Base-by-base conservation (phyloP, 2,329 filamentous ascomycete species). In the Microcyclospora tardicrescens region DNA sequence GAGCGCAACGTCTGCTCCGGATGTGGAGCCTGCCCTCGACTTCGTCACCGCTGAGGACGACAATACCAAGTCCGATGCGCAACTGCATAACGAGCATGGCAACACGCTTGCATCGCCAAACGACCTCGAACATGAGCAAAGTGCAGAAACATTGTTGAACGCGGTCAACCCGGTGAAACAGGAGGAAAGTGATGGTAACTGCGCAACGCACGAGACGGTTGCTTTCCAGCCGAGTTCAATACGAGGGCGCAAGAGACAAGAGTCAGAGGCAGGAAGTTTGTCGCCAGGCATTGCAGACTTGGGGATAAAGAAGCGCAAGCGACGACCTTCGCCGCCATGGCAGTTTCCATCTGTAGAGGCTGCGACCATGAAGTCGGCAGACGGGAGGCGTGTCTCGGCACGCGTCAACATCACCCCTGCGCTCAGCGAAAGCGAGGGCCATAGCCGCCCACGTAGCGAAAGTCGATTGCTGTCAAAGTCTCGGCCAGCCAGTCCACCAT, bases 401-500 rank as follows among this genome's bases (percentile, higher is more conserved):
- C 46, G 55, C 34, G 44, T 52, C 35, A 53, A 51, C 34, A 47
- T 45, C 15, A 47, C 46, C n/a, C 51, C 51, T 9, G 45, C 41
- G 15, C 43, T 37, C 10, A 24, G 43, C 29, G 54, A 50, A 33
- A 49, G 54, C 19, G 53, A 54, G 27, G 44, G 43, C 12, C 28
- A 15, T 6, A 35, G 13, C 10, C 42, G 49, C 14, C 40, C 31
- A 10, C 43, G 48, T 6, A 53, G 51, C 36, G 39, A 38, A 29
- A 51, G 48, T 36, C 46, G 49, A 34, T 40, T 45, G 10, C 40
- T 42, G 4, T 47, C 52, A 39, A 46, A 61, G 42, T 58, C 66
- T 44, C 61, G 67, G 63, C 64, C 67, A 38, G 69, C 72, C 43
- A 96, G 89, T 46, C 91, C 91, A 48, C 91, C 91, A 15, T 98